Evolutionary conservation across 2,329 filamentous ascomycete genomes (phyloP), one percentile per base, ranked within the genome.

Genomic region (Dryadomyces quercus-mongolicae): DNA sequence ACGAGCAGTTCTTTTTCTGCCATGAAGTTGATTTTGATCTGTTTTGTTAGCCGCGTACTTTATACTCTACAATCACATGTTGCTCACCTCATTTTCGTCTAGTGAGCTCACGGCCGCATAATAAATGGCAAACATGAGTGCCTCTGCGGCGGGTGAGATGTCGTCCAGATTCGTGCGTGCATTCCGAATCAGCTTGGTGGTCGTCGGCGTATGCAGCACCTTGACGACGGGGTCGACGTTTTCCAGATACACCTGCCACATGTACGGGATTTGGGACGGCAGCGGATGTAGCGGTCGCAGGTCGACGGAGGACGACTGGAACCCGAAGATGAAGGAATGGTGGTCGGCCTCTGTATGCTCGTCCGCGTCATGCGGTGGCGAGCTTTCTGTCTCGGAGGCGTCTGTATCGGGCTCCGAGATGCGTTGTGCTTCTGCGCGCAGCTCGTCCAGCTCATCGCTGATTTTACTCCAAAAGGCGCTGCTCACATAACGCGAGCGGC

Each of bases 401-500:
- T 86, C 81, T 3, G 82, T 82, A 2, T 77, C 72, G 2, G 75
- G 71, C 51, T 76, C 71, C 15, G 73, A 73, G 21, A 78, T 67
- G 54, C 67, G 66, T 21, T 74, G 69, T 1, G 75, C 76, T 52
- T 78, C 75, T 52, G 71, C 68, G 7, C 76, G 74, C 42, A 81
- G 68, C 52, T 71, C 65, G 55, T 72, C 67, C 36, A 74, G 64
- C 70, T 90, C 85, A 53, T 88, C 86, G 56, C 83, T 86, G 52
- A 91, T 73, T 58, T 80, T 86, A 20, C 84, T 80, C 85, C 85
- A 89, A 62, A 90, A 88, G 7, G 80, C 84, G 65, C 81, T 87
- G 69, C 84, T 88, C 60, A 91, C 80, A 64, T 90, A 91, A 64
- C 84, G 74, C 54, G 80, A 82, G 56, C 79, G 80, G 43, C 82